Conservation (phyloP, 2,329 filamentous ascomycete genomes). For the Colletotrichum godetiae region DNA sequence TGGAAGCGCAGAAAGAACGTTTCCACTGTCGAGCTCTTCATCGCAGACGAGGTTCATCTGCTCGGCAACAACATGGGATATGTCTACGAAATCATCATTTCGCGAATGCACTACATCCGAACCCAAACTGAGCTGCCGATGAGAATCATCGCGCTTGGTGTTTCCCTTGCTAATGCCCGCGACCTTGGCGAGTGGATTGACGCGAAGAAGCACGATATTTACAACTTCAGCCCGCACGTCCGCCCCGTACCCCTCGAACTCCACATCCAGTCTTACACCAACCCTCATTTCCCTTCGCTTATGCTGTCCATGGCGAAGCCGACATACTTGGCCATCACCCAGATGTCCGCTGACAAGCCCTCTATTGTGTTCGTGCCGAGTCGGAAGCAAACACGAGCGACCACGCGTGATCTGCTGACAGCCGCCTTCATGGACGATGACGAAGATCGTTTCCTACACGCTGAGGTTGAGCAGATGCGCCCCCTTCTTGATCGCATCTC, state of each 20-base stretch:
- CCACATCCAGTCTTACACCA: conserved; percentile 94
- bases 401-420: conserved; percentile 87
- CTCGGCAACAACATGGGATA: conserved; percentile 88
- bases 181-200: conserved; percentile 99
- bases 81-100: conserved; percentile 96
- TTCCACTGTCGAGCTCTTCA: conserved; percentile 88
- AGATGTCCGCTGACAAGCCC: conserved; percentile 89
- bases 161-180: conserved; percentile 90
- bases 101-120: conserved; percentile 95
- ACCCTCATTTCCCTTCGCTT: conserved; percentile 95
- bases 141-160: conserved; percentile 89
- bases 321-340: conserved; percentile 87
- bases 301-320: conserved; percentile 99
- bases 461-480: conserved; percentile 82
- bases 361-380: conserved; percentile 92
- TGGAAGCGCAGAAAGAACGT: conserved; percentile 98
- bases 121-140: conserved; percentile 86
- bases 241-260: conserved; percentile 91
- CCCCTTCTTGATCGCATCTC: conserved; percentile 86
- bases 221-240: conserved; percentile 96
- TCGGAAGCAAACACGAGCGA: conserved; percentile 90
- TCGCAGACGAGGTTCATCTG: conserved; percentile 95
- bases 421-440: conserved; percentile 89
- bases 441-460: conserved; percentile 92
- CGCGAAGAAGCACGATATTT: conserved; percentile 97